Evolutionary conservation across 2,329 filamentous ascomycete species (phyloP).

Genomic region (Erysiphe pulchra): DNA sequence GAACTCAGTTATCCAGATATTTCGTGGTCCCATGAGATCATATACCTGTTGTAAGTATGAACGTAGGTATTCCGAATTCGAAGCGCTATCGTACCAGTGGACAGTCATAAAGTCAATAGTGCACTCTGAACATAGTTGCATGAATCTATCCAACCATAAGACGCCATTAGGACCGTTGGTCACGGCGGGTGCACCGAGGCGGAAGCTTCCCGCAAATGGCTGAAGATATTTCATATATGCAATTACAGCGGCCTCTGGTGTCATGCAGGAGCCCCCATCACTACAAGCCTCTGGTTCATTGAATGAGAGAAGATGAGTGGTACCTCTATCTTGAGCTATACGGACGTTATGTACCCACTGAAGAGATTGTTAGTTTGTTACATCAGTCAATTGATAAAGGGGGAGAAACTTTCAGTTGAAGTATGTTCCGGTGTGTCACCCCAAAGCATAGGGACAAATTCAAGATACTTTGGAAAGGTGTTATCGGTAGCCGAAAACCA

Average conservation of each 20-base stretch:
- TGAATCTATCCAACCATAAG: slow-evolving; percentile 17
- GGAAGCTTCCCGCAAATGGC: slow-evolving; percentile 16
- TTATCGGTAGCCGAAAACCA: slow-evolving; percentile 26
- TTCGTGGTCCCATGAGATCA: slow-evolving; percentile 1
- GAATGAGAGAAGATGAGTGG: slow-evolving; percentile 33
- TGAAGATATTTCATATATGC: slow-evolving; percentile 18
- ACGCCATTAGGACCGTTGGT: slow-evolving; percentile 17
- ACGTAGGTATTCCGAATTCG: slow-evolving; percentile 17
- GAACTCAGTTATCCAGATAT: slow-evolving; percentile 10
- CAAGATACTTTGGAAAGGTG: slow-evolving; percentile 18
- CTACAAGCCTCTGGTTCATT: slow-evolving; percentile 4
- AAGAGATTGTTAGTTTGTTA: not conserved
- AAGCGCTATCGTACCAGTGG: slow-evolving; percentile 15
- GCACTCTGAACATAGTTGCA: slow-evolving; percentile 16
- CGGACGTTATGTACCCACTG: slow-evolving; percentile 17
- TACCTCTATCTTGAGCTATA: slow-evolving; percentile 16
- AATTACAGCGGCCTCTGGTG: slow-evolving; percentile 20
- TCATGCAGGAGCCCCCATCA: slow-evolving; percentile 2
- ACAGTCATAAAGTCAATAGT: slow-evolving; percentile 18
- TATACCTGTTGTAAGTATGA: slow-evolving; percentile 15
- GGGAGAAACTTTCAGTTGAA: slow-evolving; percentile 5
- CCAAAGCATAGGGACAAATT: slow-evolving; percentile 44
- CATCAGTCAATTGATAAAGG: not conserved
- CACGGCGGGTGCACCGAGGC: slow-evolving; percentile 19
- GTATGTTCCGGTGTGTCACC: slow-evolving; percentile 20